Percentiles rank a stretch among this genome's conserved stretches.
These are phyloP conservation scores for Mimosa bimucronata DNA, from an alignment of 306 rosid species.

Conservation along the genomic window DNA sequence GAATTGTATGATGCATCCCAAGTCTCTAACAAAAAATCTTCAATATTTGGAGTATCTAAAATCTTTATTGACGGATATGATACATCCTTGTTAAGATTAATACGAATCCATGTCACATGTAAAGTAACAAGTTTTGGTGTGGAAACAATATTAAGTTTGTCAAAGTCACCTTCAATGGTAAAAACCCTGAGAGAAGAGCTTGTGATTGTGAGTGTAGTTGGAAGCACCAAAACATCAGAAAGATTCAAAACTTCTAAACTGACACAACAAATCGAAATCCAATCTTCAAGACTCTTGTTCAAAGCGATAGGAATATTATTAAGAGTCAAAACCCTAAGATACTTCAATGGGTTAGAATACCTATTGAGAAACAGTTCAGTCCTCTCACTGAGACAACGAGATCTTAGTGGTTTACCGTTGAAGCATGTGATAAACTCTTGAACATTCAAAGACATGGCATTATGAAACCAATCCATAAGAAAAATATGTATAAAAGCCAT, in stretches of 20 bases:
- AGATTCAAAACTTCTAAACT: neutral
- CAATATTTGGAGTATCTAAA: neutral
- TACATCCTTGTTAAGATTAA: too few relatives aligned
- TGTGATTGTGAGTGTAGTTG: neutral
- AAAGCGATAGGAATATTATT: too few relatives aligned
- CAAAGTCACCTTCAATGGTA: neutral
- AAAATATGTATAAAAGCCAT: neutral
- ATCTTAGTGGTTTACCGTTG: neutral
- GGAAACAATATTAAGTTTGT: neutral
- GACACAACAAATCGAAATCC: neutral
- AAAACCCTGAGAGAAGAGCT: neutral
- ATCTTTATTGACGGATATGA: neutral
- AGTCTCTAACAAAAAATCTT: neutral
- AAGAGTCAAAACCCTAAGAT: neutral
- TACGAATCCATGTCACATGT: neutral
- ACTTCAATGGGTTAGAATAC: neutral
- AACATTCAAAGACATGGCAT: neutral
- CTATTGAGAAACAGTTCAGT: neutral
- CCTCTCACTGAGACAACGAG: neutral
- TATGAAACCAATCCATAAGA: neutral
- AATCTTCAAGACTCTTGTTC: neutral
- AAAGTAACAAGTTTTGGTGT: neutral
- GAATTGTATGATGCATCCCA: neutral
- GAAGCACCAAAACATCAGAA: neutral
- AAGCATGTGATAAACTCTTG: neutral